Evolutionary conservation across 2,329 filamentous ascomycete species (phyloP), one percentile per base, ranked within the genome.

Genomic region (Leptographium galeiforme): DNA sequence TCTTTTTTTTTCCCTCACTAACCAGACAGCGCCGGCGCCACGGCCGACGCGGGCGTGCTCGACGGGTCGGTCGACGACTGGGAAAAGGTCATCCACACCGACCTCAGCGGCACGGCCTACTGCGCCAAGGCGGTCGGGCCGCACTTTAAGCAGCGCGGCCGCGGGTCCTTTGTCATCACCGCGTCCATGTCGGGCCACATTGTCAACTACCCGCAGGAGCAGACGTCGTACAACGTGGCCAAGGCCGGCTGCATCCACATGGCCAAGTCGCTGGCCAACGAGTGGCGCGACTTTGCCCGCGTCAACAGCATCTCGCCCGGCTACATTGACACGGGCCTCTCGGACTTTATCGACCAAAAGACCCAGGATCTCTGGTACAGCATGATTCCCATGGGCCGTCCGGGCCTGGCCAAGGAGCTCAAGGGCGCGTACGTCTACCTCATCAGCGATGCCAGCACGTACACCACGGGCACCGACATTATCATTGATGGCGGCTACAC

Each of bases 371-470:
- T 85, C 55, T 90, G 87, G 84, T 81, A 79, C 64, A 79, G 82
- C 62, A 90, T 86, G 76, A 90, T 84, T 43, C 86, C 86, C 11
- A 85, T 93, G 81, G 85, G 81, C 84, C 78, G 88, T 59, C 84
- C 89, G 63, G 88, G 84, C 11, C 74, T 82, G 58, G 72, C 79
- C 3, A 77, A 80, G 56, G 88, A 95, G 72, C 74, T 94, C 61
- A 90, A 91, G 72, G 89, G 87, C 19, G 84, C 84, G 18, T 95
- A 86, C 66, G 69, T 94, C 48, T 93, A 89, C 68, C 73, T 94
- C 54, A 85, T 86, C 18, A 87, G 83, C 14, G 87, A 94, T 67
- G 87, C 87, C 5, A 79, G 84, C n/a, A 86, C 81, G 52, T 94
- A 89, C 69, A 89, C 84, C 18, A 94, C 87, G 10, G 88, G 81